phyloP scores from a whole-genome alignment of 805 yeast species.

The Candida tibetensis region DNA sequence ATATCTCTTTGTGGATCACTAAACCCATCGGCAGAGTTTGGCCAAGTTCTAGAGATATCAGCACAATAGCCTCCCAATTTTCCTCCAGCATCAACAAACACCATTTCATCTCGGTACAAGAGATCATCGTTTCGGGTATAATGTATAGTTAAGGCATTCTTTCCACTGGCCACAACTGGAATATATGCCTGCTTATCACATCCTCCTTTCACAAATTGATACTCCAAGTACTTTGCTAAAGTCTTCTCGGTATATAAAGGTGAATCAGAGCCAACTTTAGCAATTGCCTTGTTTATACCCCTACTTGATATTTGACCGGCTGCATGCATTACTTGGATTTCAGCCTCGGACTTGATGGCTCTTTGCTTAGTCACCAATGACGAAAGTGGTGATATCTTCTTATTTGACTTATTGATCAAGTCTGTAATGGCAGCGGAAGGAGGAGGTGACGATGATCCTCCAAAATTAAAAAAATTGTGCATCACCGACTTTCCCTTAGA shows the following conservation, averaged over 20 bases:
- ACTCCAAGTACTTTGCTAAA: slow-evolving; percentile 76
- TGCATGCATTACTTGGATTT: slow-evolving; percentile 71
- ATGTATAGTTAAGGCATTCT: slow-evolving; percentile 86
- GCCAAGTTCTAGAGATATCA: slow-evolving; percentile 97
- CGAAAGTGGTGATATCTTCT: slow-evolving; percentile 42
- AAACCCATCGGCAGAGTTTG: slow-evolving; percentile 69
- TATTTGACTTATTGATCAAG: slow-evolving; percentile 27
- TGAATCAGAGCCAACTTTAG: slow-evolving; percentile 41
- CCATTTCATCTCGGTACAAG: slow-evolving; percentile 73
- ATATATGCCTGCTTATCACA: slow-evolving; percentile 88
- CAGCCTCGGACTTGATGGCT: slow-evolving; percentile 71
- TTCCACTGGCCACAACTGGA: slow-evolving; percentile 95
- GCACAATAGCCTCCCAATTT: slow-evolving; percentile 90
- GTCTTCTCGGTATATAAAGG: slow-evolving; percentile 71
- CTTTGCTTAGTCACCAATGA: slow-evolving; percentile 50
- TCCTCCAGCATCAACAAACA: slow-evolving; percentile 94
- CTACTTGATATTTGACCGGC: slow-evolving; percentile 82
- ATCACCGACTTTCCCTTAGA: slow-evolving; percentile 12
- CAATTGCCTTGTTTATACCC: slow-evolving; percentile 81
- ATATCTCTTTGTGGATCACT: slow-evolving; percentile 77
- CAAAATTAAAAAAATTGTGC: slow-evolving; percentile 18
- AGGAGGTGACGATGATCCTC: background rate
- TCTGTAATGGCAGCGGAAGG: slow-evolving; percentile 14
- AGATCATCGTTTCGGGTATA: slow-evolving; percentile 90
- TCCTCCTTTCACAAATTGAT: slow-evolving; percentile 80